Evolutionary conservation across 2,329 filamentous ascomycete species (phyloP), one percentile per base, ranked within the genome.

Genomic region (Davidsoniella neocaledoniae): DNA sequence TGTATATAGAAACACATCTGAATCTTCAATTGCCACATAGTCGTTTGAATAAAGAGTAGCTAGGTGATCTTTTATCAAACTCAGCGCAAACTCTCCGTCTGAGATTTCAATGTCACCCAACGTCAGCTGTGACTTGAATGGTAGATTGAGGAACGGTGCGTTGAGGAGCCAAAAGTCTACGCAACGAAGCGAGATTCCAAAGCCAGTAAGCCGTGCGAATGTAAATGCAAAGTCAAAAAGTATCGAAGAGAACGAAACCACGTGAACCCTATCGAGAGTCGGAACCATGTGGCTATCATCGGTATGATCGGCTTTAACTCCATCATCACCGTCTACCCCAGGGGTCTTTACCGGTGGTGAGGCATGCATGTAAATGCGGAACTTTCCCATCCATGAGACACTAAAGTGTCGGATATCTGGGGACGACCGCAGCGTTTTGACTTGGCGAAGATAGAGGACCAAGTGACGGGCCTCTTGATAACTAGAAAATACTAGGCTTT

Each of bases 1-100:
- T 4, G 68, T 66, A 56, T 71, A 76, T 17, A 78, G 61, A 46
- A 66, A 74, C 1, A 78, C 66, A 53, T 77, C 72, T 2, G 48
- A 50, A 44, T 50, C 48, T 26, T 50, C 42, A 21, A 45, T 50
- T 19, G 21, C 48, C 17, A 39, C 42, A 6, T 14, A 23, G 7
- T 39, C 26, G n/a, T 44, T 49, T 9, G 29, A 38, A 23, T 49
- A 49, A n/a, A 39, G n/a, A 8, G 17, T 37, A 8, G 40, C 48
- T n/a, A 50, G 43, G 12, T 41, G 23, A 7, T 50, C 48, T 42
- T 45, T 50, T 8, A 44, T n/a, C 4, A 50, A n/a, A 14, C 23
- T 36, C n/a, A 50, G 26, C 43, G 42, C 42, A 6, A 23, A 23
- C 3, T 29, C 26, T 10, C 21, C 48, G 25, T 50, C 48, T 4